These are phyloP conservation scores for Huntiella savannae DNA, from an alignment of 2,329 filamentous ascomycete genomes.

Conservation along the genomic window DNA sequence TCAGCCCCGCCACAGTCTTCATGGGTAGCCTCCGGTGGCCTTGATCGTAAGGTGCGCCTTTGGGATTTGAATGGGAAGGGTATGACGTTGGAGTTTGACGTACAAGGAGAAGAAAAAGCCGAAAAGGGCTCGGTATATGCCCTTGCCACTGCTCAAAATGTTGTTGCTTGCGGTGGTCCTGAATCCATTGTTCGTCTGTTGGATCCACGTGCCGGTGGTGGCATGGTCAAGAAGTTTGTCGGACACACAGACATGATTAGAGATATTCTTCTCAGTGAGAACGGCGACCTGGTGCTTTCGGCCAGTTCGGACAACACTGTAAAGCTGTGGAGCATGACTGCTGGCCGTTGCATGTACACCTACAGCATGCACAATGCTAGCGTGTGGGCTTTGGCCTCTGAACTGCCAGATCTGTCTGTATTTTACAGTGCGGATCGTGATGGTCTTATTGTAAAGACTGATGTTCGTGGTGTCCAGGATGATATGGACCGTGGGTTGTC, in stretches of 20 bases:
- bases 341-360: constrained; percentile 91
- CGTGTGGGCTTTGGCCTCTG: constrained; percentile 87
- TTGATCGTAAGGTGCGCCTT: constrained; percentile 78
- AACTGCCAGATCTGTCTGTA: constrained; percentile 64
- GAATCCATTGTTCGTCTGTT: constrained; percentile 86
- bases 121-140: constrained; percentile 95
- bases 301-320: constrained; percentile 92
- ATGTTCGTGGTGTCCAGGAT: constrained; percentile 51
- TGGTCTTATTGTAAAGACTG: constrained; percentile 88
- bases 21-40: constrained; percentile 85
- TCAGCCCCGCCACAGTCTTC: constrained; percentile 47
- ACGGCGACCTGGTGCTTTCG: constrained; percentile 80
- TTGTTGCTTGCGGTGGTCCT: constrained; percentile 81
- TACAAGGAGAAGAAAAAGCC: constrained; percentile 59
- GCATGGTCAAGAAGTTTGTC: constrained; percentile 86
- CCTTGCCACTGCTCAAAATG: constrained; percentile 56
- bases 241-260: constrained; percentile 91
- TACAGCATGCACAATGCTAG: constrained; percentile 98
- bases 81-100: constrained; percentile 71
- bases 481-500: constrained; percentile 72
- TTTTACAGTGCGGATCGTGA: constrained; percentile 93
- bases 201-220: constrained; percentile 76
- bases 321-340: constrained; percentile 94
- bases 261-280: constrained; percentile 72
- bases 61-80: constrained; percentile 87